Evolutionary conservation across 1,284 basidiomycete genomes (phyloP), one percentile per base, ranked within the genome.

Genomic region (Trametes versicolor): DNA sequence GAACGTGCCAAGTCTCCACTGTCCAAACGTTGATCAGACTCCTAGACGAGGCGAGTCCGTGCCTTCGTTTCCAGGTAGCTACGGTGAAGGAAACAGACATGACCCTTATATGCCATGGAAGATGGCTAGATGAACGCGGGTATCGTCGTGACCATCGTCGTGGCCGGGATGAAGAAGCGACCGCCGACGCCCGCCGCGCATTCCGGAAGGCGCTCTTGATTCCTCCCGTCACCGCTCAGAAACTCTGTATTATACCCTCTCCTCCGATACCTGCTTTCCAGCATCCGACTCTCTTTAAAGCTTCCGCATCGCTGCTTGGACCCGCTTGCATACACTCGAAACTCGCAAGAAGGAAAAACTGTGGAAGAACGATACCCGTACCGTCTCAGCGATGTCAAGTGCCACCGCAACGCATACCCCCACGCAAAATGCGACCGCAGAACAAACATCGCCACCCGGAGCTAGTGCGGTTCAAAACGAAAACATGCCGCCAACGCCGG

Each of bases 401-500:
- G 58, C 58, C 45, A 52, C 51, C 54, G 63, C 60, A 2, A 36
- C 43, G 27, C 55, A 59, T 19, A 53, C 39, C 25, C 25, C 58
- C 8, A 54, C 57, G 32, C 41, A 54, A 29, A 45, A 59, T 23
- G 56, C 47, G 47, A 54, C 19, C 47, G 34, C 53, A 41, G 52
- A 36, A 12, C 45, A 58, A 32, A 9, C 54, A 2, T 17, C 60
- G 13, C 52, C 52, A 23, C 36, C 63, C 39, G 50, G 49, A 23
- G 43, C 29, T 47, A 68, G 48, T 47, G 62, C 43, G 21, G 61
- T 51, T 23, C 58, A 63, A 27, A 59, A 60, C 58, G 67, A 63
- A 52, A 60, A 56, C 45, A 58, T 67, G 52, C 65, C 61, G 53
- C 68, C 70, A 17, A 70, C 70, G n/a, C 70, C 71, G 32, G 71